Conservation (phyloP, 2,329 filamentous ascomycete genomes). For the Aspergillus bombycis region DNA sequence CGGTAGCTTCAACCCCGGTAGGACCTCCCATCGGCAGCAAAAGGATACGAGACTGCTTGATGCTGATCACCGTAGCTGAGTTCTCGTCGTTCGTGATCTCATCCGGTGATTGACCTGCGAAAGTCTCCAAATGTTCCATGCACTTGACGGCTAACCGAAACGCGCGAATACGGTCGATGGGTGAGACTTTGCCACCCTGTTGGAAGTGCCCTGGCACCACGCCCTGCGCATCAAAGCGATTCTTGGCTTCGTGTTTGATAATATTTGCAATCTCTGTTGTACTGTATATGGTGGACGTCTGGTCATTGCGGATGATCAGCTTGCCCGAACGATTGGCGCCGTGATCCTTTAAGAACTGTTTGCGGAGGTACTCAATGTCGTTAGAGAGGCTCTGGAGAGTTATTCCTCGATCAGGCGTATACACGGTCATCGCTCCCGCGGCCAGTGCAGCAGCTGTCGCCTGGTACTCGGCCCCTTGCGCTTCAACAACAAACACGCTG, state of each 20-base stretch:
- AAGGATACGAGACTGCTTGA: slow-evolving; percentile 82
- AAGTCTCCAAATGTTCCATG: slow-evolving; percentile 84
- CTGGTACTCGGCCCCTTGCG: slow-evolving; percentile 79
- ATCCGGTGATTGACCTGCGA: slow-evolving; percentile 65
- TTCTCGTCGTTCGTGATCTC: slow-evolving; percentile 73
- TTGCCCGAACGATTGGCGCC: slow-evolving; percentile 88
- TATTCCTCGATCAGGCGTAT: slow-evolving; percentile 94
- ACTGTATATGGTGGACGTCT: slow-evolving; percentile 83
- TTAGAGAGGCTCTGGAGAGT: slow-evolving; percentile 85
- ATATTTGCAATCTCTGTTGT: slow-evolving; percentile 93
- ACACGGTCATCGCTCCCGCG: slow-evolving; percentile 92
- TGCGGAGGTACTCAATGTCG: slow-evolving; percentile 84
- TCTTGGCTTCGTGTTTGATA: slow-evolving; percentile 87
- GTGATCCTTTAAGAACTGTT: slow-evolving; percentile 80
- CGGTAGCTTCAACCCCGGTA: slow-evolving; percentile 72
- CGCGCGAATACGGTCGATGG: slow-evolving; percentile 92
- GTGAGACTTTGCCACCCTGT: slow-evolving; percentile 86
- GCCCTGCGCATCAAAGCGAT: slow-evolving; percentile 86
- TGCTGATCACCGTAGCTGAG: slow-evolving; percentile 82
- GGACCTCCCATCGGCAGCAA: slow-evolving; percentile 71
- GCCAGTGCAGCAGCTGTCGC: slow-evolving; percentile 63
- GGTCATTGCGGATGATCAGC: slow-evolving; percentile 91
- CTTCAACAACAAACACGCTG: slow-evolving; percentile 96
- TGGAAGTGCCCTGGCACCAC: slow-evolving; percentile 92
- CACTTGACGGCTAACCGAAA: slow-evolving; percentile 93